Percentiles rank a stretch among this genome's conserved stretches.
phyloP scores from a whole-genome alignment of 179 eudicot species.

The Drosera spatulata region DNA sequence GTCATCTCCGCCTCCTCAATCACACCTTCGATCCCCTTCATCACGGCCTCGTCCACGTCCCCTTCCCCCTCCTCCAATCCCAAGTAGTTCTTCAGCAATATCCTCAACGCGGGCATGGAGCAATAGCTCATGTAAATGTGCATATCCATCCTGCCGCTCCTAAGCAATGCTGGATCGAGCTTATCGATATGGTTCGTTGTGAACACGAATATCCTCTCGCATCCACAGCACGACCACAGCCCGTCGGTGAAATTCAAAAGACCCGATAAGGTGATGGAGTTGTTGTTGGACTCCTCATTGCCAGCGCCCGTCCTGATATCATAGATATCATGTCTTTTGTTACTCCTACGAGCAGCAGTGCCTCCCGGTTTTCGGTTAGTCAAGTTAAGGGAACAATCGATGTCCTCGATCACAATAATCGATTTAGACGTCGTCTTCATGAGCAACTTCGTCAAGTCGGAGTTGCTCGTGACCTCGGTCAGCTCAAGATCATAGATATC shows the following conservation, averaged over 20 bases:
- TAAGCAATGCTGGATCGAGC: conserved; percentile 78
- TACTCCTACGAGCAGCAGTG: not conserved
- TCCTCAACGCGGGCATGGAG: conserved; percentile 37
- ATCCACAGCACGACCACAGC: conserved; percentile 91
- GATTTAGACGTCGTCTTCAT: conserved; percentile 81
- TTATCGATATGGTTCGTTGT: conserved; percentile 89
- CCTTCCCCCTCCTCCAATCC: conserved; percentile 24
- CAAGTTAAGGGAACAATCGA: conserved; percentile 67
- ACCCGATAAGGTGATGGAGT: conserved; percentile 68
- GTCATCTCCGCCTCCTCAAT: conserved; percentile 56
- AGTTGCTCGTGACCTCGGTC: conserved; percentile 64
- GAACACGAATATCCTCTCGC: conserved; percentile 82
- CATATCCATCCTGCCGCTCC: conserved; percentile 96
- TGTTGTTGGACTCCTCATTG: conserved; percentile 20
- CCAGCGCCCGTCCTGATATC: conserved; percentile 3
- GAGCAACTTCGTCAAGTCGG: conserved; percentile 58
- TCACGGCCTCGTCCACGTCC: conserved; percentile 19
- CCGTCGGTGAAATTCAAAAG: conserved; percentile 86
- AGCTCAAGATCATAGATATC: conserved; percentile 83
- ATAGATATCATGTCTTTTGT: too few relatives aligned
- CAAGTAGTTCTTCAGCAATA: conserved; percentile 57
- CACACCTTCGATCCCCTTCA: conserved; percentile 28
- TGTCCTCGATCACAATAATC: conserved; percentile 81
- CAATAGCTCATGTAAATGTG: conserved; percentile 74
- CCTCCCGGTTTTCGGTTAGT: conserved; percentile 12